Base-by-base conservation (phyloP, 2,329 filamentous ascomycete genomes). In the Chaetomium sp. region DNA sequence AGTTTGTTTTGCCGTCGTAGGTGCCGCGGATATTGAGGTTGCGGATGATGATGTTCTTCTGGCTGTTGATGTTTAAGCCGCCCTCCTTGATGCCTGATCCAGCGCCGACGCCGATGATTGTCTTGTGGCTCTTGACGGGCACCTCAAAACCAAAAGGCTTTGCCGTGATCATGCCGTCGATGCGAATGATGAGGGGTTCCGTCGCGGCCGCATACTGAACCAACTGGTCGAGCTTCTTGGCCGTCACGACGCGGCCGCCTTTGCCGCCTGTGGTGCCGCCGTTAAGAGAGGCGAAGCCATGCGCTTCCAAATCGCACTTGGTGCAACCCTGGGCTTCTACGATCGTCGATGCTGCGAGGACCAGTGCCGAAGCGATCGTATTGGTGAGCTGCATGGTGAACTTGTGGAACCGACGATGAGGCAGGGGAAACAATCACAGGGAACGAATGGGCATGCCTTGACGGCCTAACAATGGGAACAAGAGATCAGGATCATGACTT, bases 171-270 rank as follows among this genome's bases (percentile, higher is more conserved):
- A 54, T 54, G 13, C 51, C 51, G 19, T 54, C 51, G 4, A 54
- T 21, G n/a, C 51, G 51, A 19, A 54, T 54, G 51, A 54, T 54
- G 27, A 54, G 51, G 3, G 51, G 51, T 12, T 54, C 51, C 5
- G 27, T 33, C 29, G 51, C 16, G 29, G 51, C 51, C 51, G 51
- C 51, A 33, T 33, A 54, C 29, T 21, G 3, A 4, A 54, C n/a
- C 29, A 54, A 33, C 5, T 54, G 13, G 51, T 54, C 51, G 19
- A 54, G 51, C 3, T 54, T 54, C 27, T 54, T 54, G 19, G 19
- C 51, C 9, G 51, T 54, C 29, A 54, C 51, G 51, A 54, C 21
- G 51, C 51, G 51, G 51, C 51, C 51, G 51, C 51, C 51, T n/a
- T 54, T 54, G 29, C 51, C 51, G 19, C 51, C 51, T 19, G 51